These are phyloP conservation scores for Hibiscus trionum DNA, from an alignment of 345 rosid species.

Conservation along the genomic window DNA sequence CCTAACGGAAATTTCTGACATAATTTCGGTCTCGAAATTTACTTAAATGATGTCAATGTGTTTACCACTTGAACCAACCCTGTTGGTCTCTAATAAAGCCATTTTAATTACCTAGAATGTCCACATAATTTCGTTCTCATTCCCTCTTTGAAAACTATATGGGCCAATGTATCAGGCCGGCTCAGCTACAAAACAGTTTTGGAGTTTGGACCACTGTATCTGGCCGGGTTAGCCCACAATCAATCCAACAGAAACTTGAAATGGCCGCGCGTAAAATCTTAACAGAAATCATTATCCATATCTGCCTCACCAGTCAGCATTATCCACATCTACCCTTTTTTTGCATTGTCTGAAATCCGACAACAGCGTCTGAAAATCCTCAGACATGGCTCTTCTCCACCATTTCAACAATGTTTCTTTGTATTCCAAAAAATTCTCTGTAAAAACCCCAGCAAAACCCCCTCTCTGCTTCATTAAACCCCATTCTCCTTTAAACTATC, in stretches of 20 bases:
- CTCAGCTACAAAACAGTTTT: neutral
- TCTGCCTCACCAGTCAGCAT: neutral
- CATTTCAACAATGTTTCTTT: neutral
- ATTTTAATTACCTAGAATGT: too few relatives aligned
- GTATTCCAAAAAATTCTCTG: neutral
- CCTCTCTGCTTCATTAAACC: neutral
- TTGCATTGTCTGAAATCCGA: neutral
- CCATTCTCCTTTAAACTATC: neutral
- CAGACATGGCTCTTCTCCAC: conserved; percentile 1
- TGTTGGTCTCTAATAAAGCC: too few relatives aligned
- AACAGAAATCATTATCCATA: neutral
- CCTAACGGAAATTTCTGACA: too few relatives aligned
- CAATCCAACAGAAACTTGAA: neutral
- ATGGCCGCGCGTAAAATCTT: neutral
- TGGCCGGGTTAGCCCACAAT: neutral
- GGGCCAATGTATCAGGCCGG: neutral
- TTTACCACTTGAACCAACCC: too few relatives aligned
- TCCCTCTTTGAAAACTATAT: too few relatives aligned
- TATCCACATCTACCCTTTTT: neutral
- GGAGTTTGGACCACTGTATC: too few relatives aligned
- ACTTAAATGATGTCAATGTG: too few relatives aligned
- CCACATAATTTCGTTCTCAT: too few relatives aligned
- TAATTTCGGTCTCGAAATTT: too few relatives aligned
- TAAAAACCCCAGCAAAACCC: neutral
- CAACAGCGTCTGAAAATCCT: neutral